A percentile compares a stretch with the other conserved stretches of the same genome.
phyloP scores from a whole-genome alignment of 2,329 filamentous ascomycete species.

The Neurospora crassa region DNA sequence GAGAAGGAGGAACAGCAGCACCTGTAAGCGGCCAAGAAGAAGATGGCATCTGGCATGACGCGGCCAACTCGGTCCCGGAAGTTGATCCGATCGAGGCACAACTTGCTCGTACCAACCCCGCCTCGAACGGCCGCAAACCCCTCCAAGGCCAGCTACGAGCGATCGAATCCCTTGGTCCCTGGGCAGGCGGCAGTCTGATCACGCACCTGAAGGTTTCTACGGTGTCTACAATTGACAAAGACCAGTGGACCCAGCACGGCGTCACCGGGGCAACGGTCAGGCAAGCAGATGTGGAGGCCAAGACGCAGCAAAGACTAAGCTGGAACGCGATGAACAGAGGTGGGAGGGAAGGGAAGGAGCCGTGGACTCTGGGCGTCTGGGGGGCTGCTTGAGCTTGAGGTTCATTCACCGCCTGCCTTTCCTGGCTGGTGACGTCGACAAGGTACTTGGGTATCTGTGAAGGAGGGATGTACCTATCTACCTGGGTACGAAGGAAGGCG shows the following conservation, averaged over 20 bases:
- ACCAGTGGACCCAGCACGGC: constrained; percentile 62
- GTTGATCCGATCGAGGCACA: constrained; percentile 49
- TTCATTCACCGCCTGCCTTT: background rate
- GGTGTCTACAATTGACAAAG: constrained; percentile 60
- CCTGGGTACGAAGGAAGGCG: background rate
- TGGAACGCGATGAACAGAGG: constrained; percentile 42
- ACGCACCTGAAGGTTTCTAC: constrained; percentile 59
- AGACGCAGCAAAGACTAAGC: constrained; percentile 52
- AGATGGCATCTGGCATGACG: constrained; percentile 27
- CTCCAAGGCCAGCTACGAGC: constrained; percentile 51
- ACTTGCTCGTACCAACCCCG: constrained; percentile 28
- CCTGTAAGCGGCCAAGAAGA: constrained; percentile 18
- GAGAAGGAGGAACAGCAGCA: constrained; percentile 7
- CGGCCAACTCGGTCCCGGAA: constrained; percentile 38
- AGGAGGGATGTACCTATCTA: background rate
- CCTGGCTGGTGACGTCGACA: background rate
- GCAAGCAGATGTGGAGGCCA: constrained; percentile 48
- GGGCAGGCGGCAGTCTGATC: constrained; percentile 64
- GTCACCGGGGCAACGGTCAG: constrained; percentile 46
- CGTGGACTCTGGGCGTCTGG: constrained; percentile 57
- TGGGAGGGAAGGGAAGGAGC: constrained; percentile 30
- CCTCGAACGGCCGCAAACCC: background rate
- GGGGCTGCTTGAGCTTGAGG: constrained; percentile 26
- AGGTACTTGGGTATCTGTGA: background rate
- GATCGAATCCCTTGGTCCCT: constrained; percentile 61